Evolutionary conservation across 140 eudicot genomes (phyloP).

Genomic region (Flaveria floridana): DNA sequence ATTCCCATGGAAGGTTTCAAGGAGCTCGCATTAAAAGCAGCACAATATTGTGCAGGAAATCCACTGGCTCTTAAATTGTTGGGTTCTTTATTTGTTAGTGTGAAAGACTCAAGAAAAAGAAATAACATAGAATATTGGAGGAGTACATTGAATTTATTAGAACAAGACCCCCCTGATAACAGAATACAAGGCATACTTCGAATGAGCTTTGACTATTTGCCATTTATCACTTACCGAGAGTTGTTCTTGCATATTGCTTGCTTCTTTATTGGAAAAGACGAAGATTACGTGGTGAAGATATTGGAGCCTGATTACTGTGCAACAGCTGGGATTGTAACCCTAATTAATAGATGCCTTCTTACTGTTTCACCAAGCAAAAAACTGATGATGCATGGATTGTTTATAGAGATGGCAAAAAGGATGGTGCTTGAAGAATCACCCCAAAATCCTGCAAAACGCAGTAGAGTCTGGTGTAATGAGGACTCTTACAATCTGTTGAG

Average conservation of each 20-base stretch:
- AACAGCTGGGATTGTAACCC: constrained; percentile 36
- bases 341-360: constrained; percentile 33
- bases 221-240: constrained; percentile 24
- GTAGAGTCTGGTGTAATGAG: constrained; percentile 37
- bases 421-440: constrained; percentile 39
- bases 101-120: constrained; percentile 29
- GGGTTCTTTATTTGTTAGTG: constrained; percentile 30
- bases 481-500: constrained; percentile 29
- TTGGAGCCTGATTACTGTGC: constrained; percentile 31
- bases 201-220: constrained; percentile 31
- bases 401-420: constrained; percentile 41
- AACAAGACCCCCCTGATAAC: not conserved
- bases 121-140: constrained; percentile 22
- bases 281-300: constrained; percentile 24
- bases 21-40: constrained; percentile 25
- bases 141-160: constrained; percentile 22
- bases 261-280: constrained; percentile 18
- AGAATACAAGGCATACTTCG: constrained; percentile 25
- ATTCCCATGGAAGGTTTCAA: constrained; percentile 27
- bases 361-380: constrained; percentile 24
- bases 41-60: constrained; percentile 27
- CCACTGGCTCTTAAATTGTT: constrained; percentile 35
- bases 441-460: constrained; percentile 33
- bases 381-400: constrained; percentile 39
- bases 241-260: constrained; percentile 23